Evolutionary conservation across 331 rosid species (phyloP), one percentile per base, ranked within the genome.

Genomic region (Stylosanthes scabra): DNA sequence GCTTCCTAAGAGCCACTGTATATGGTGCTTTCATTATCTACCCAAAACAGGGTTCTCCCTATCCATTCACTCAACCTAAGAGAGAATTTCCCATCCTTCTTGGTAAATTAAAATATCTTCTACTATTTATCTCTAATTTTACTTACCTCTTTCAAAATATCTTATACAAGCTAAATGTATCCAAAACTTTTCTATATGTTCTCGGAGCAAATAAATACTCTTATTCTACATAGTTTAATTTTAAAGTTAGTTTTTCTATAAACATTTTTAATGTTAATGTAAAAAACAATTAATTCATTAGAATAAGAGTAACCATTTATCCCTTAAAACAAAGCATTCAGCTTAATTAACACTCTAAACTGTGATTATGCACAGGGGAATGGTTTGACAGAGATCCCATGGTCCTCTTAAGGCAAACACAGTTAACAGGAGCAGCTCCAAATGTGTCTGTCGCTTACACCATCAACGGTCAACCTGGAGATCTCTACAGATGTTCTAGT

Each of bases 381-480:
- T 94, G 99, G 99, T 91, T 85, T 75, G 84, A 91, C 41, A 83
- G 96, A 78, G 81, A 91, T 68, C 97, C 97, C 34, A 73, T 83
- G 71, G 71, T 63, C 80, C 82, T 94, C 73, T 63, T 86, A 34
- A 84, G 82, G 73, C 93, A 72, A 16, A 69, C 97, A 71, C 84
- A 67, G 11, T 86, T 91, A 76, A 91, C 95, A 4, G 99, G 99
- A 83, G 99, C 83, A 12, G 57, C 91, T 56, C 97, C 97, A 7
- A 88, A 88, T 70, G 81, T 69, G 14, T 94, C 99, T 44, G 82
- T 85, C 74, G 96, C 99, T 34, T 94, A 66, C 72, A 94, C 99
- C 66, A 83, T 94, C 0, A 94, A 94, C 47, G 96, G 93, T 67
- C 96, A 91, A 78, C 99, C 99, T 1, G 97, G 99, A 51, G 99